Percentiles rank a stretch among this genome's conserved stretches.
Evolutionary conservation across 106 monocot genomes (phyloP).

Genomic region (Dactylorhiza incarnata): DNA sequence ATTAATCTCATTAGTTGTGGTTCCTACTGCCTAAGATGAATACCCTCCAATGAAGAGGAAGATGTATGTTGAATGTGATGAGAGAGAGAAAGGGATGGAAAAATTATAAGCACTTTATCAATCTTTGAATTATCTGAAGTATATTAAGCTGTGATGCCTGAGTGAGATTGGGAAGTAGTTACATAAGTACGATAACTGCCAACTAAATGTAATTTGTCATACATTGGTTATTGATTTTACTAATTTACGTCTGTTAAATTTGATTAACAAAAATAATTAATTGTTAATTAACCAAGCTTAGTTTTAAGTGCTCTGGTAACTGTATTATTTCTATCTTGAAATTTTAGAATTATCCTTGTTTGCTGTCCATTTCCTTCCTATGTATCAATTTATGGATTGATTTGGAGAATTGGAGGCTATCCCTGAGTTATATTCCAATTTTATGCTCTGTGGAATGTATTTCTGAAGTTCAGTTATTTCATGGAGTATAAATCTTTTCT

Average conservation of each 20-base stretch:
- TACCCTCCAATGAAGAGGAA: neutral
- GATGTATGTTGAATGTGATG: neutral
- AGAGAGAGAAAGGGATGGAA: neutral
- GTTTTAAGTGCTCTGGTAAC: neutral
- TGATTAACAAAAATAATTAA: constrained; percentile 1
- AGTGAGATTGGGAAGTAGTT: too few species aligned
- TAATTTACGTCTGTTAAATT: neutral
- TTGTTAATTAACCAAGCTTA: neutral
- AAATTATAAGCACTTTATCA: too few species aligned
- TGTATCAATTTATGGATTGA: neutral
- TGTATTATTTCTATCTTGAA: neutral
- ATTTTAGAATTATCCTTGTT: neutral
- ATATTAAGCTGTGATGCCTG: too few species aligned
- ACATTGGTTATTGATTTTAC: too few species aligned
- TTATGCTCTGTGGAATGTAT: neutral
- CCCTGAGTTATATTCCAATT: neutral
- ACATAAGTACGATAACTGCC: too few species aligned
- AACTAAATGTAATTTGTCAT: too few species aligned
- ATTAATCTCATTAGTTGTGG: neutral
- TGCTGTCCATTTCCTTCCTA: neutral
- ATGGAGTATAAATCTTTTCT: neutral
- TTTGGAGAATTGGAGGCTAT: neutral
- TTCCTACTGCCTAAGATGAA: too few species aligned
- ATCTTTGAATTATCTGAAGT: too few species aligned
- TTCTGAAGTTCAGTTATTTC: neutral